Evolutionary conservation across 148 eudicot species (phyloP).

Genomic region (Rhododendron molle): DNA sequence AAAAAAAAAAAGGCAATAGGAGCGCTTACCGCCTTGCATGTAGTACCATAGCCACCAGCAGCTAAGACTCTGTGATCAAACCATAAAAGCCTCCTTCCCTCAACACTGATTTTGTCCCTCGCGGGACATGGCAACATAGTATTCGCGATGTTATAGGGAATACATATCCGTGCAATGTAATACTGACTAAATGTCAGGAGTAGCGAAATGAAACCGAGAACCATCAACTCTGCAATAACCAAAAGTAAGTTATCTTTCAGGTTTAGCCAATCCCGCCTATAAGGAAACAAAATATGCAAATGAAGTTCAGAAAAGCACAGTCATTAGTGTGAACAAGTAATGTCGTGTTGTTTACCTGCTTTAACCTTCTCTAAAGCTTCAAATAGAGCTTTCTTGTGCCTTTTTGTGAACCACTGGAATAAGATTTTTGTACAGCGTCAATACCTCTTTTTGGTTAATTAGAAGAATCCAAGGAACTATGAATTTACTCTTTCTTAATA

Average conservation of each 20-base stretch:
- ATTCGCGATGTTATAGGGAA: slow-evolving; percentile 39
- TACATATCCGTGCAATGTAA: slow-evolving; percentile 65
- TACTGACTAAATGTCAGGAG: slow-evolving; percentile 72
- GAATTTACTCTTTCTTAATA: neutral
- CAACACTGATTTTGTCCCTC: neutral
- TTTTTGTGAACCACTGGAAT: slow-evolving; percentile 54
- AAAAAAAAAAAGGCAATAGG: neutral
- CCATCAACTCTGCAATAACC: slow-evolving; percentile 73
- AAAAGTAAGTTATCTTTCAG: neutral
- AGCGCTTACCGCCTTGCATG: slow-evolving; percentile 40
- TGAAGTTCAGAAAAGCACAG: neutral
- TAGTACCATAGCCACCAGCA: neutral
- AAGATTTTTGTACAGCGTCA: neutral
- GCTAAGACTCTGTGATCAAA: slow-evolving; percentile 33
- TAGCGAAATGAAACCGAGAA: slow-evolving; percentile 86
- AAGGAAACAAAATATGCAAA: neutral
- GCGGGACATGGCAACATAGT: slow-evolving; percentile 69
- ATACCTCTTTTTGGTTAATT: neutral
- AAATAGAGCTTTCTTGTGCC: slow-evolving; percentile 64
- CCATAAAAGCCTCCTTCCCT: slow-evolving; percentile 41
- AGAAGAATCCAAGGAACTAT: slow-evolving; percentile 8
- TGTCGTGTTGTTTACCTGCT: slow-evolving; percentile 43
- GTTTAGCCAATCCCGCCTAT: neutral
- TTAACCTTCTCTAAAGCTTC: slow-evolving; percentile 85
- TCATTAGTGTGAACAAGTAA: neutral